Conservation (phyloP, 2,329 filamentous ascomycete species). For the Gaeumannomyces sp. region DNA sequence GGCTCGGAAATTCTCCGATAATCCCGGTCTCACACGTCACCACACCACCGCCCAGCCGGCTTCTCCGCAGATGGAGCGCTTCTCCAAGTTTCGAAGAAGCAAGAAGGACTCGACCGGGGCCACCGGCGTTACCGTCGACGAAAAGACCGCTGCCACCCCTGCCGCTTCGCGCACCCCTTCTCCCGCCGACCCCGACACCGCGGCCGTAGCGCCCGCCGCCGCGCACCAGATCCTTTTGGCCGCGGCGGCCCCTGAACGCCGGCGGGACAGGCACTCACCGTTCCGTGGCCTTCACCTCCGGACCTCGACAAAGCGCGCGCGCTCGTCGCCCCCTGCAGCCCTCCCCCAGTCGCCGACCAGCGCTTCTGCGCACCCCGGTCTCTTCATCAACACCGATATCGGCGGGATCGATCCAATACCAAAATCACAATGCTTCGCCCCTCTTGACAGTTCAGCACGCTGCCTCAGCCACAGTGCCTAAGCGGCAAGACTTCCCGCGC, state of each 20-base stretch:
- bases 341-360: constrained; percentile 17
- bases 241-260: constrained; percentile 12
- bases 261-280: constrained; percentile 16
- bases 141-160: constrained; percentile 4
- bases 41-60: neutral
- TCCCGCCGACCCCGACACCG: constrained; percentile 10
- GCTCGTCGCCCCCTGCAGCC: constrained; percentile 22
- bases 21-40: neutral
- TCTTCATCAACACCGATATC: neutral
- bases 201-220: no score
- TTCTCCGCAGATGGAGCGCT: constrained; percentile 21
- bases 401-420: neutral
- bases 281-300: constrained; percentile 24
- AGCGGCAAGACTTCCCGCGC: constrained; percentile 1
- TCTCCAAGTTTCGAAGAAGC: constrained; percentile 25
- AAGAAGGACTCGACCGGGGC: constrained; percentile 19
- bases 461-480: neutral
- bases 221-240: neutral
- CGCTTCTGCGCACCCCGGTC: constrained; percentile 3
- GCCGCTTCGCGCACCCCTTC: constrained; percentile 15
- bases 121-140: constrained; percentile 10
- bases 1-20: neutral
- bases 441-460: constrained; percentile 11
- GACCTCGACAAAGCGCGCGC: constrained; percentile 24
- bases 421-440: constrained; percentile 13